Conservation (phyloP, 768 basidiomycete species). For the Termitomyces sp. region DNA sequence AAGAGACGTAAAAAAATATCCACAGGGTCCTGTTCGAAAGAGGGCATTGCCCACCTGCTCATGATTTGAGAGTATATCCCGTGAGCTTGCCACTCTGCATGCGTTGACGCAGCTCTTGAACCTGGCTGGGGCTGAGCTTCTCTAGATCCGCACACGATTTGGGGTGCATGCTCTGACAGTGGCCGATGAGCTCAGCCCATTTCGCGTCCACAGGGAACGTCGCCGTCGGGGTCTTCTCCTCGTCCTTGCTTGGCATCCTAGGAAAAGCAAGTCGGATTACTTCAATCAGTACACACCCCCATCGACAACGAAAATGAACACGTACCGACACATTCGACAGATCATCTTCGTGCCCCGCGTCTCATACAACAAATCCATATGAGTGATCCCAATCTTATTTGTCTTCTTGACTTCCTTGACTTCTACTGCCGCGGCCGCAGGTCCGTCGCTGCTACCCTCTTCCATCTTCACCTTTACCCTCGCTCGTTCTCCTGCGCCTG, state of each 20-base stretch:
- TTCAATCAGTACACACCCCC: background rate
- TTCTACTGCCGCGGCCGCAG: background rate
- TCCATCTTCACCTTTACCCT: background rate
- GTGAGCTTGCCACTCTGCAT: conserved; percentile 15
- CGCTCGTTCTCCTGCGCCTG: background rate
- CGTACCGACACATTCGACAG: conserved; percentile 29
- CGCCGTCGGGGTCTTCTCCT: conserved; percentile 1
- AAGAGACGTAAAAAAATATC: background rate
- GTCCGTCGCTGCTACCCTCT: background rate
- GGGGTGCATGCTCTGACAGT: conserved; percentile 27
- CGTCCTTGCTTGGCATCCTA: conserved; percentile 6
- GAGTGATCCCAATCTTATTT: conserved; percentile 27
- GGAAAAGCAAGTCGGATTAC: background rate
- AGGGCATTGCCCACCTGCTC: background rate
- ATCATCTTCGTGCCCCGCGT: conserved; percentile 17
- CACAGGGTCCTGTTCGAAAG: background rate
- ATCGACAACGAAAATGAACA: conserved; percentile 1
- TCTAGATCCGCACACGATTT: conserved; percentile 28
- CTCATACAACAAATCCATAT: conserved; percentile 29
- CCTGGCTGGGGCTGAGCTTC: conserved; percentile 25
- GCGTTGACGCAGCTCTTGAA: conserved; percentile 28
- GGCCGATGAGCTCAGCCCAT: conserved; percentile 29
- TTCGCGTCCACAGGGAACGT: conserved; percentile 23
- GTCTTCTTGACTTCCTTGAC: background rate
- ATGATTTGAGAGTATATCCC: conserved; percentile 2